Conservation (phyloP, 202 grass and related monocot species). For the Hordeum pubiflorum region DNA sequence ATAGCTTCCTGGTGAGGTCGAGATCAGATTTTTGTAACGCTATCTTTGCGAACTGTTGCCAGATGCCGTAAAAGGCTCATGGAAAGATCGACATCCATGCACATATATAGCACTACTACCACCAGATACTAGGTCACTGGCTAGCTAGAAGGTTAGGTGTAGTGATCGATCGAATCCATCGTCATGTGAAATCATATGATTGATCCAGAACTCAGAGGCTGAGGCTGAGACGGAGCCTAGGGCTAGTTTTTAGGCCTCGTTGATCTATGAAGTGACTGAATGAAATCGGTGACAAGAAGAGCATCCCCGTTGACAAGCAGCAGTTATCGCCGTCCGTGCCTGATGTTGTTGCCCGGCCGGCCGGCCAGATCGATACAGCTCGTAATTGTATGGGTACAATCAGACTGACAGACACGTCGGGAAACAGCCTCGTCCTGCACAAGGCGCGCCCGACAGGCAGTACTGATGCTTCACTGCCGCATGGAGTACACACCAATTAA, state of each 20-base stretch:
- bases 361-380: not conserved
- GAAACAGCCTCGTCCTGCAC: not conserved
- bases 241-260: too few species aligned
- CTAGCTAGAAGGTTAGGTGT: too few species aligned
- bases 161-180: too few species aligned
- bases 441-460: not conserved
- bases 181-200: too few species aligned
- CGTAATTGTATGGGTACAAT: constrained; percentile 16
- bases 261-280: too few species aligned
- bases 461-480: constrained; percentile 1
- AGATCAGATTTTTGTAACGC: not conserved
- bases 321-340: not conserved
- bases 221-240: not conserved
- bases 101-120: too few species aligned
- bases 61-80: not conserved
- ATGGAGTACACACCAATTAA: not conserved
- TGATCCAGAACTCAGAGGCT: not conserved
- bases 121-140: too few species aligned
- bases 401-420: not conserved
- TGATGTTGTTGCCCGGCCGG: not conserved
- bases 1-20: not conserved
- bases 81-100: not conserved
- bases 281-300: too few species aligned
- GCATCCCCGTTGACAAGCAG: too few species aligned
- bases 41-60: not conserved